Evolutionary conservation across 2,329 filamentous ascomycete genomes (phyloP).

Genomic region (Clarireedia monteithiana): DNA sequence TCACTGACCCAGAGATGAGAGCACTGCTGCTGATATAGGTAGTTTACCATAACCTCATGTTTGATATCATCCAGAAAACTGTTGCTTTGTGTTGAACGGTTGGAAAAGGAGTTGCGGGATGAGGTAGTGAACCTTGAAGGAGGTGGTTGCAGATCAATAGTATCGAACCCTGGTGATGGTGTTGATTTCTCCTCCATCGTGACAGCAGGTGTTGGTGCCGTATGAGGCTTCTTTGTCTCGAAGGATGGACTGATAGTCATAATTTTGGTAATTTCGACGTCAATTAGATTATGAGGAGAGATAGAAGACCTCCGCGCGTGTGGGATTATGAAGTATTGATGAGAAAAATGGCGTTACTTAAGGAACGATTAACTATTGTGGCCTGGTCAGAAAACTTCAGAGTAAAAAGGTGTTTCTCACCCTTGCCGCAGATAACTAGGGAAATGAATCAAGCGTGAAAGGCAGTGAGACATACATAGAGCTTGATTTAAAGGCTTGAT

Average conservation of each 20-base stretch:
- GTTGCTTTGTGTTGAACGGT: constrained; percentile 39
- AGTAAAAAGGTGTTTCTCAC: neutral
- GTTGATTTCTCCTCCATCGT: constrained; percentile 41
- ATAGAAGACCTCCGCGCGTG: neutral
- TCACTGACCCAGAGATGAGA: constrained; percentile 67
- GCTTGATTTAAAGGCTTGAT: neutral
- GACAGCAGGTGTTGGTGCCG: constrained; percentile 3
- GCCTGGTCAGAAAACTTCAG: neutral
- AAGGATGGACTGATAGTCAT: constrained; percentile 60
- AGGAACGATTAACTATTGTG: neutral
- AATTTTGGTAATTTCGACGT: constrained; percentile 21
- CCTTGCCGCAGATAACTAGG: neutral
- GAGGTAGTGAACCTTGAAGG: constrained; percentile 42
- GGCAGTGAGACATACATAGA: constrained; percentile 1
- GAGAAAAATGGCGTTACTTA: neutral
- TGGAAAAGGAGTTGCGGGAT: constrained; percentile 45
- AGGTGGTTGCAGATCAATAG: constrained; percentile 43
- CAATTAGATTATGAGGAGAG: neutral
- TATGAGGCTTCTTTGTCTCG: constrained; percentile 42
- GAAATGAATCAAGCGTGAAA: neutral
- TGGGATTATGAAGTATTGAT: neutral
- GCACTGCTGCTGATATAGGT: constrained; percentile 74
- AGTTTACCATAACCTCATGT: constrained; percentile 78
- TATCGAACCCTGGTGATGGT: constrained; percentile 26
- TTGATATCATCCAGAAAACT: constrained; percentile 64